Evolutionary conservation across 768 basidiomycete species (phyloP).

Genomic region (Leccinum aurantiacum): DNA sequence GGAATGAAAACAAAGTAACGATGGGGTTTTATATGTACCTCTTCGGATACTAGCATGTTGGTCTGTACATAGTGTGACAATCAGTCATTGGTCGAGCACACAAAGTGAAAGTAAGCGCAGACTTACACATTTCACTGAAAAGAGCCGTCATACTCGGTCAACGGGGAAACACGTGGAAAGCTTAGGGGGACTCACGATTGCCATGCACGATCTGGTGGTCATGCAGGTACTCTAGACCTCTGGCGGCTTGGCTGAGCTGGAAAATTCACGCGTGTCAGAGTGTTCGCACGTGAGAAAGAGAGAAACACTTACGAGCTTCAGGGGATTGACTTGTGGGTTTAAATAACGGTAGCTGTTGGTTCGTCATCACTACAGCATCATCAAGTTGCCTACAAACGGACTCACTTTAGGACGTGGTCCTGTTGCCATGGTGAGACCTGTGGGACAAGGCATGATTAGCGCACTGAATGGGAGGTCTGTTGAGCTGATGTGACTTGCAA

Average conservation of each 20-base stretch:
- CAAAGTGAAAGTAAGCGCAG: background rate
- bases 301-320: slow-evolving; percentile 38
- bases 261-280: background rate
- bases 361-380: background rate
- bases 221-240: slow-evolving; percentile 60
- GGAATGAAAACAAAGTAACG: background rate
- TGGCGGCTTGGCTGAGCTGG: slow-evolving; percentile 54
- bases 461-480: background rate
- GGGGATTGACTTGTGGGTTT: slow-evolving; percentile 39
- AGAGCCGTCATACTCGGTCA: background rate
- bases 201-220: slow-evolving; percentile 53
- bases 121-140: slow-evolving; percentile 61
- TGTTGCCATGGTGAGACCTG: slow-evolving; percentile 66
- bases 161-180: background rate
- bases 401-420: slow-evolving; percentile 54
- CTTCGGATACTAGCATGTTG: slow-evolving; percentile 57
- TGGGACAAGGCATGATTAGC: background rate
- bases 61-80: slow-evolving; percentile 33
- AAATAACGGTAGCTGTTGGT: slow-evolving; percentile 41
- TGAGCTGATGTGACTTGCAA: slow-evolving; percentile 31
- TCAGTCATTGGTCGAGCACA: slow-evolving; percentile 6
- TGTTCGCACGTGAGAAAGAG: background rate
- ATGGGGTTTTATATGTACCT: slow-evolving; percentile 29
- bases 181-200: slow-evolving; percentile 47
- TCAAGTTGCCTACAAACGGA: background rate